Evolutionary conservation across 2,329 filamentous ascomycete genomes (phyloP), one percentile per base, ranked within the genome.

Genomic region (Septoria linicola): DNA sequence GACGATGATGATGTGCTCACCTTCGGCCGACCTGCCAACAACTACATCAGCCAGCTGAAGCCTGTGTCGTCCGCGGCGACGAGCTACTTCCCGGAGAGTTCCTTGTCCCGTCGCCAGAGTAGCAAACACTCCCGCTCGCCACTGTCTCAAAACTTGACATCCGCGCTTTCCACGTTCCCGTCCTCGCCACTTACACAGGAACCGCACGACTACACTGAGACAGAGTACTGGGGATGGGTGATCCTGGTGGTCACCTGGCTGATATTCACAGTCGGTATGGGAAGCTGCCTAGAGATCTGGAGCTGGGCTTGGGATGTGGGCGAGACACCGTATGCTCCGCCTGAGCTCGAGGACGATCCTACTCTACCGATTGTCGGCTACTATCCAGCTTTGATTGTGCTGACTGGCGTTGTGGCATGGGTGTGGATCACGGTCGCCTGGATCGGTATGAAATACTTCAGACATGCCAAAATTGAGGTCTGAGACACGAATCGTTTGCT

Each of bases 371-470:
- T 99, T 64, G 88, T 95, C 8, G 93, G 95, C 8, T 99, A 99
- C 71, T 99, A 99, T 72, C 93, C 93, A 19, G 89, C 91, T 8
- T 74, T 99, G 64, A 88, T 97, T 59, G 93, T 97, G 52, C 75
- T 97, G 60, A 96, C 92, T 3, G 85, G 85, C 41, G 88, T 99
- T 21, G 96, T 99, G 88, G 90, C 91, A 14, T 99, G 93, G 93
- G 89, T 97, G 4, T 99, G 93, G 93, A 93, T 97, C 14, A 83
- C 96, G 10, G 85, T 95, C 51, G 93, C 95, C 8, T 99, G 93
- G 93, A 86, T 97, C 41, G 93, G 93, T 19, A 97, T 99, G 92
- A 99, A 99, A 70, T 97, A 97, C 71, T 99, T 99, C 68, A 84
- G 91, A 62, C 93, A 99, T 76, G 92, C 93, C 27, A 96, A 96